Evolutionary conservation across 495 filamentous ascomycete genomes (phyloP), one percentile per base, ranked within the genome.

Genomic region (Lophiostoma macrostomum): DNA sequence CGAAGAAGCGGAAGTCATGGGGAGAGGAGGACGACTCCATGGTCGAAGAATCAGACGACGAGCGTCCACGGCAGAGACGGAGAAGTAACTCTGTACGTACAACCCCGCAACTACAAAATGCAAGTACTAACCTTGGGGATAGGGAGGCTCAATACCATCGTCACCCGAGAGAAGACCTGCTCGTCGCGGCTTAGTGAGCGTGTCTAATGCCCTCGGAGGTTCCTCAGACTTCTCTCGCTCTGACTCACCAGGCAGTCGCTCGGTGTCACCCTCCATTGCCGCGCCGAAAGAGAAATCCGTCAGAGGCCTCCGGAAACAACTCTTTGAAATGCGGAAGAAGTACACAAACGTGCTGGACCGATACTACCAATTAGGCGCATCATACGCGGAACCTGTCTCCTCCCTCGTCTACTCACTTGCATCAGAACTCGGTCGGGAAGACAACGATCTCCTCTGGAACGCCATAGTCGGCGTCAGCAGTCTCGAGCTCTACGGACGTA

Each of bases 401-500:
- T 90, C 88, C 0, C 80, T 98, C 64, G 73, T 98, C 53, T 98
- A 97, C 70, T 94, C 89, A 2, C 76, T 98, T 4, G 93, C 91
- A 14, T 96, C 90, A 1, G 93, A 96, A 59, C 80, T 97, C 10
- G 94, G 91, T 50, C 85, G 90, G 32, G 93, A 98, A 74, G 91
- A 97, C 64, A 97, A 97, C 61, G 90, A 98, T 61, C 73, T 96
- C 24, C 81, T 98, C 24, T 98, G 93, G 93, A 77, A 94, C 38
- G 79, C 90, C 8, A 96, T 97, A 57, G 86, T 97, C 19, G 93
- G 93, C 10, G 87, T 95, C 30, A 87, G 85, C 19, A 93, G 90
- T 28, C 82, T 93, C 67, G 91, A 96, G 65, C 80, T 96, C 0
- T 95, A 91, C 53, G 91, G 91, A 12, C 86, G 87, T 30, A 88